Base-by-base conservation (phyloP, 2,329 filamentous ascomycete species). In the Fulvia fulva region DNA sequence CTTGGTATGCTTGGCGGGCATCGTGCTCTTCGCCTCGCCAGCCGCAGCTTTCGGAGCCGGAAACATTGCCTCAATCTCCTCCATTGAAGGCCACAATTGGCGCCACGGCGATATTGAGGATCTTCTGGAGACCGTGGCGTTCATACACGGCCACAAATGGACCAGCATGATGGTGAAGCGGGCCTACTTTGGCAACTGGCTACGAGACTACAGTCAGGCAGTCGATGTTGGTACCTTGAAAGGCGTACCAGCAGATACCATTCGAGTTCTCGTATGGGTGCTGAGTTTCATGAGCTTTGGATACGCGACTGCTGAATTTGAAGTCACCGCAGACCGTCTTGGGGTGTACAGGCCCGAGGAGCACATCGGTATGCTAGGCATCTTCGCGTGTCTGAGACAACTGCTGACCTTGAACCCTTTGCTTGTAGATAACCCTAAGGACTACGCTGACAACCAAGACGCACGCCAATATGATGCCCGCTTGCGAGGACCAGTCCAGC, bases 111-210 rank as follows among this genome's bases (percentile, higher is more conserved):
- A 81, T 64, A 80, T 81, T 57, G 78, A 81, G 63, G 78, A 81
- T 61, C 76, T 79, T 67, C 75, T 81, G 44, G 76, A 76, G 54
- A 78, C 75, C 3, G 77, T 80, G 34, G 78, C 78, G 6, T 64
- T 62, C 58, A 64, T 64, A 46, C 61, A 64, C 37, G 62, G 62
- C 21, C 60, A 64, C 47, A 64, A 64, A 56, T 64, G 62, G 77
- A 86, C 84, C 78, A 94, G 93, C 77, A 84, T 96, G 71, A 78
- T 78, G 75, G 45, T 96, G 62, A 89, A 92, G 63, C 85, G 91
- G 61, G 89, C 95, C 63, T 97, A 97, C 79, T 97, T 97, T 78
- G 92, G 92, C 64, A 97, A 96, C 79, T 96, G 92, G 92, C 84
- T 96, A 32, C 85, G 85, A 56, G 92, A 97, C 76, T 97, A 97